Percentiles rank a stretch among this genome's conserved stretches.
phyloP scores from a whole-genome alignment of 805 yeast genomes.

The Hanseniaspora clermontiae region DNA sequence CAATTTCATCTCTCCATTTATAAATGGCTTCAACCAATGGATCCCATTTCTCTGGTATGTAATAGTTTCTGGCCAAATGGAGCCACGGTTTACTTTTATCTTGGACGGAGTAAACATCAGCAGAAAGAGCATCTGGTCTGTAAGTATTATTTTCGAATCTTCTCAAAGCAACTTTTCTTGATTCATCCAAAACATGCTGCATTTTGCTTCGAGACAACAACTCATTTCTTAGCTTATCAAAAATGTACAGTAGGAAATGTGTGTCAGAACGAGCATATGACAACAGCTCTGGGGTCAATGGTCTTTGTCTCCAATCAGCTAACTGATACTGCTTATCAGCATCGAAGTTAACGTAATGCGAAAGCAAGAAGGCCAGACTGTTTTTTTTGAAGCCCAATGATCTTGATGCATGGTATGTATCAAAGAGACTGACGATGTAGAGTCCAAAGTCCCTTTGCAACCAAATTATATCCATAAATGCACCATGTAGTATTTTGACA shows the following conservation, averaged over 20 bases:
- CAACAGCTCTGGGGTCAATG: constrained; percentile 60
- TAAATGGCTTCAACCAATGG: constrained; percentile 49
- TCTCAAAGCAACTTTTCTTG: constrained; percentile 66
- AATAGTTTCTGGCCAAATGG: constrained; percentile 48
- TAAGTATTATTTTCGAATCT: constrained; percentile 70
- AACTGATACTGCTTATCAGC: constrained; percentile 90
- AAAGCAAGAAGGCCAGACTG: constrained; percentile 73
- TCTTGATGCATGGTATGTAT: constrained; percentile 81
- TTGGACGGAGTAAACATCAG: constrained; percentile 37
- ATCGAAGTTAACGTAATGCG: constrained; percentile 64
- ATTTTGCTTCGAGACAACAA: constrained; percentile 41
- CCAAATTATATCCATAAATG: constrained; percentile 95
- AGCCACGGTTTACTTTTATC: constrained; percentile 57
- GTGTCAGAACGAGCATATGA: constrained; percentile 92
- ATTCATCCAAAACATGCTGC: constrained; percentile 55
- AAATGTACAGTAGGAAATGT: constrained; percentile 74
- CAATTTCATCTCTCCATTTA: constrained; percentile 72
- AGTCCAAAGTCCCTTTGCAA: constrained; percentile 88
- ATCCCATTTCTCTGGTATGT: constrained; percentile 42
- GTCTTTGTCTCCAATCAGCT: constrained; percentile 93
- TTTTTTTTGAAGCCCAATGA: constrained; percentile 68
- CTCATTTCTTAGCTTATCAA: constrained; percentile 55
- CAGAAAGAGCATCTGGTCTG: constrained; percentile 31
- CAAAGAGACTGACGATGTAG: constrained; percentile 79
- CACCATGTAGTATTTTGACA: constrained; percentile 88